Conservation (phyloP, 768 basidiomycete species). For the Lactarius hengduanensis region DNA sequence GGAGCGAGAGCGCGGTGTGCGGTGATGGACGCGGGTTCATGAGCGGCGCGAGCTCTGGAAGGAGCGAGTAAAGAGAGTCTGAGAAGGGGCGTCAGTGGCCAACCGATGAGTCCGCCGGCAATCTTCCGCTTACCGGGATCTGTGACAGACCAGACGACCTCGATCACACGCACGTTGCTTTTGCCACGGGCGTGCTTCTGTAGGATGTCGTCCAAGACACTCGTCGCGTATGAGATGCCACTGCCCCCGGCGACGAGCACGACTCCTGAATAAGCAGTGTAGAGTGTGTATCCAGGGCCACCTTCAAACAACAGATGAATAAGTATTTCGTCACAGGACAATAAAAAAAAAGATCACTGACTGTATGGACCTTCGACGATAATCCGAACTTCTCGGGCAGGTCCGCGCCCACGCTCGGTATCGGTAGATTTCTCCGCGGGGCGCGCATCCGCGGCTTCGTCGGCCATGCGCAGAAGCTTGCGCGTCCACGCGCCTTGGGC, state of each 20-base stretch:
- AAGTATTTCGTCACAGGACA: conserved; percentile 4
- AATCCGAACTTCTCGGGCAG: conserved; percentile 36
- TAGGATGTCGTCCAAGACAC: conserved; percentile 54
- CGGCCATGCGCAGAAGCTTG: conserved; percentile 43
- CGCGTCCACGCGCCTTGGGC: conserved; percentile 51
- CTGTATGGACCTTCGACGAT: conserved; percentile 58
- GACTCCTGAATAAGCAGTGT: conserved; percentile 50
- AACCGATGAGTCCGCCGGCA: not conserved
- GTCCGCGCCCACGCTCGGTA: conserved; percentile 10
- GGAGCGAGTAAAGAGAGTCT: conserved; percentile 40
- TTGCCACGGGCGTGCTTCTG: conserved; percentile 37
- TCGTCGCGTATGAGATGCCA: conserved; percentile 57
- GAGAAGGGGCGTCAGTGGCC: conserved; percentile 3
- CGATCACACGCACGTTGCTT: conserved; percentile 45
- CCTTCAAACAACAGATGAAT: conserved; percentile 35
- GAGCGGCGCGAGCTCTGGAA: conserved; percentile 41
- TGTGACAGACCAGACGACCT: conserved; percentile 55
- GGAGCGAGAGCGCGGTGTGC: conserved; percentile 35
- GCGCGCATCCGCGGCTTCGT: conserved; percentile 38
- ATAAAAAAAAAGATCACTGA: conserved; percentile 23
- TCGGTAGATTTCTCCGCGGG: conserved; percentile 22
- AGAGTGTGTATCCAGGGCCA: conserved; percentile 46
- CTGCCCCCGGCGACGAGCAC: conserved; percentile 59
- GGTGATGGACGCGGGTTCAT: conserved; percentile 36
- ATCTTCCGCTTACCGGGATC: conserved; percentile 40